Percentiles rank a stretch among this genome's conserved stretches.
Evolutionary conservation across 148 eudicot genomes (phyloP).

Genomic region (Hydrangea macrophylla): DNA sequence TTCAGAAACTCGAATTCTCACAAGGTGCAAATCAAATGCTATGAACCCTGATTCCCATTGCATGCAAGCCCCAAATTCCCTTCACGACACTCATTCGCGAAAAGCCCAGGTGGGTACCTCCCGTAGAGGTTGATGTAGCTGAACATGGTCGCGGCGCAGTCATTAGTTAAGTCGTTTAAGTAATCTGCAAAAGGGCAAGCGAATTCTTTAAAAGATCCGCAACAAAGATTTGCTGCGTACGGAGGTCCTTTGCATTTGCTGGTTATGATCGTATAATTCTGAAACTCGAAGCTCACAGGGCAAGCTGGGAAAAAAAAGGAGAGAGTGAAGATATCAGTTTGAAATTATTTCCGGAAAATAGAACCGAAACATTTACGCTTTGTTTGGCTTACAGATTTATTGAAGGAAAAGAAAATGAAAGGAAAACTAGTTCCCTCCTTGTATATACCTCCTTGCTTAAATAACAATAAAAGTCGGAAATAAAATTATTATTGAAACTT

Average conservation of each 20-base stretch:
- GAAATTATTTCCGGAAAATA: background rate
- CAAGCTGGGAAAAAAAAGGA: constrained; percentile 35
- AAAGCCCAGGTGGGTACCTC: constrained; percentile 44
- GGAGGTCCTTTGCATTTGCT: constrained; percentile 48
- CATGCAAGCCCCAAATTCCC: constrained; percentile 35
- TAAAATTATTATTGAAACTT: too few species aligned
- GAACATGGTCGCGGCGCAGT: constrained; percentile 50
- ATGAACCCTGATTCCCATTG: constrained; percentile 1
- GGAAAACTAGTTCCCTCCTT: too few species aligned
- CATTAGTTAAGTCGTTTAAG: constrained; percentile 30
- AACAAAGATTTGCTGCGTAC: constrained; percentile 31
- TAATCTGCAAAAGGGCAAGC: constrained; percentile 38
- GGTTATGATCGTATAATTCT: constrained; percentile 43
- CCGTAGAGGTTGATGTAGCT: constrained; percentile 52
- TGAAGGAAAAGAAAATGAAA: too few species aligned
- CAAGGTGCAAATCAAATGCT: too few species aligned
- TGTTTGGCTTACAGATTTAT: too few species aligned
- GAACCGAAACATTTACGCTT: too few species aligned
- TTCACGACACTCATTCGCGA: constrained; percentile 33
- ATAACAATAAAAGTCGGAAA: too few species aligned
- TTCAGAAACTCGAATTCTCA: too few species aligned
- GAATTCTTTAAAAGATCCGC: constrained; percentile 34
- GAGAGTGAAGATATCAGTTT: background rate
- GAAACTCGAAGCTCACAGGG: constrained; percentile 45
- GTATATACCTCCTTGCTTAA: too few species aligned